phyloP scores from a whole-genome alignment of 352 stramenopile genomes.

The Globisporangium okanoganense region DNA sequence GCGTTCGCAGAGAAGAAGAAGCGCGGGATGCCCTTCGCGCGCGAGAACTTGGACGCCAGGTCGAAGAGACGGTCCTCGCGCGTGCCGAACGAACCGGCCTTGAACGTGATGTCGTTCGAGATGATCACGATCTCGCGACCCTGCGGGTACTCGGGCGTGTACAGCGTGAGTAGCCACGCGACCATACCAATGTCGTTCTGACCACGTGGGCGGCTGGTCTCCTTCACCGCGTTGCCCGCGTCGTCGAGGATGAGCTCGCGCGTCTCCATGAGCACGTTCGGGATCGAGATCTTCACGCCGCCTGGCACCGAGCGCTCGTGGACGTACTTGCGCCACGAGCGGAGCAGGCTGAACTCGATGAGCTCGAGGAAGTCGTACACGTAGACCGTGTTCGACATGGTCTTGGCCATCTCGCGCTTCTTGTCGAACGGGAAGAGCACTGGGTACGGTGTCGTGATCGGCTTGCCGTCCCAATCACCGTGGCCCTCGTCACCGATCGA shows the following conservation, averaged over 20 bases:
- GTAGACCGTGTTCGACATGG: slow-evolving; percentile 98
- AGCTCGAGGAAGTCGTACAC: slow-evolving; percentile 99
- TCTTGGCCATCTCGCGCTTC: slow-evolving; percentile 88
- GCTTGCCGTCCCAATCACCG: slow-evolving; percentile 93
- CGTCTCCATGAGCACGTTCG: slow-evolving; percentile 93
- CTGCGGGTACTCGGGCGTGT: slow-evolving; percentile 97
- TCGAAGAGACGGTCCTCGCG: slow-evolving; percentile 99
- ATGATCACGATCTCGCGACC: slow-evolving; percentile 98
- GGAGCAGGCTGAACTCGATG: slow-evolving; percentile 95
- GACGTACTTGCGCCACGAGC: slow-evolving; percentile 92
- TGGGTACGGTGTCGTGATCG: slow-evolving; percentile 96
- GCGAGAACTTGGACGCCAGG: slow-evolving; percentile 94
- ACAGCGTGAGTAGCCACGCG: slow-evolving; percentile 97
- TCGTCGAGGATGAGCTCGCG: slow-evolving; percentile 92
- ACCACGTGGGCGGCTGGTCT: slow-evolving; percentile 83
- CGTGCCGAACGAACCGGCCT: slow-evolving; percentile 99
- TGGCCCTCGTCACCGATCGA: slow-evolving; percentile 86
- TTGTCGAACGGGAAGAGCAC: slow-evolving; percentile 95
- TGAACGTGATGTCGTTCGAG: slow-evolving; percentile 99
- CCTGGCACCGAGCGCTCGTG: slow-evolving; percentile 67
- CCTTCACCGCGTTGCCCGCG: slow-evolving; percentile 50
- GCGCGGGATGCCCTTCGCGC: slow-evolving; percentile 91
- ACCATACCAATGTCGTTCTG: slow-evolving; percentile 99
- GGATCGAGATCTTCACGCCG: slow-evolving; percentile 60
- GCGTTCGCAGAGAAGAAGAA: slow-evolving; percentile 99